Evolutionary conservation across 2,329 filamentous ascomycete genomes (phyloP).

Genomic region (Cadophora luteo-olivacea): DNA sequence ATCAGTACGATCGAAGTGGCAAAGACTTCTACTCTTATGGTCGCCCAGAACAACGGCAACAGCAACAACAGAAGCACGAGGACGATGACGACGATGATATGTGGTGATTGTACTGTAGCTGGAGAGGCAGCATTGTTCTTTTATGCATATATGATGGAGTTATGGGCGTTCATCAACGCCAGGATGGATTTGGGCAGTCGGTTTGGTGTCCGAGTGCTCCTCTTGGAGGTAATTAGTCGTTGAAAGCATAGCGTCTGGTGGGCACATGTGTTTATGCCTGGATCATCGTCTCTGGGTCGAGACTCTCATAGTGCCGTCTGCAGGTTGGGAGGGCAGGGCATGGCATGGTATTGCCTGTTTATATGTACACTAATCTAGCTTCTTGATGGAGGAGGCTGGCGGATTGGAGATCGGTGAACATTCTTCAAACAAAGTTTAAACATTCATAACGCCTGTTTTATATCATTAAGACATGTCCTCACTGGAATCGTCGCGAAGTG

Average conservation of each 20-base stretch:
- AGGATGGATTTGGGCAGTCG: constrained; percentile 29
- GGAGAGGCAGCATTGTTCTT: constrained; percentile 17
- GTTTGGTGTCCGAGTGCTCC: constrained; percentile 9
- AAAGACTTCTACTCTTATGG: constrained; percentile 43
- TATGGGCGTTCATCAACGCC: constrained; percentile 38
- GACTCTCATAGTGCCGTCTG: constrained; percentile 37
- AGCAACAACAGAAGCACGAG: constrained; percentile 30
- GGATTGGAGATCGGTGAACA: constrained; percentile 35
- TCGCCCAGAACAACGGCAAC: constrained; percentile 27
- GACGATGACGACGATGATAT: constrained; percentile 43
- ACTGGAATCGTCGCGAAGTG: not conserved
- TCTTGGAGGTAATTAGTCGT: constrained; percentile 36
- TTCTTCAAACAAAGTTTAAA: constrained; percentile 13
- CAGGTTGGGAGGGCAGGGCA: constrained; percentile 27
- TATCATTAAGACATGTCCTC: not conserved
- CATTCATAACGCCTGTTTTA: constrained; percentile 11
- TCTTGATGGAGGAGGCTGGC: constrained; percentile 25
- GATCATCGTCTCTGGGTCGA: constrained; percentile 30
- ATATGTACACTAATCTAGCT: constrained; percentile 43
- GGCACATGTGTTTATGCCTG: constrained; percentile 32
- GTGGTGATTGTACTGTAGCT: constrained; percentile 41
- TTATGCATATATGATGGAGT: constrained; percentile 46
- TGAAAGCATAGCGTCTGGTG: constrained; percentile 45
- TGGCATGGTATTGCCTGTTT: constrained; percentile 30
- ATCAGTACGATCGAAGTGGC: constrained; percentile 38